Percentiles rank a stretch among this genome's conserved stretches.
phyloP scores from a whole-genome alignment of 371 early-diverging fungal genomes.

The Mucor mucedo region DNA sequence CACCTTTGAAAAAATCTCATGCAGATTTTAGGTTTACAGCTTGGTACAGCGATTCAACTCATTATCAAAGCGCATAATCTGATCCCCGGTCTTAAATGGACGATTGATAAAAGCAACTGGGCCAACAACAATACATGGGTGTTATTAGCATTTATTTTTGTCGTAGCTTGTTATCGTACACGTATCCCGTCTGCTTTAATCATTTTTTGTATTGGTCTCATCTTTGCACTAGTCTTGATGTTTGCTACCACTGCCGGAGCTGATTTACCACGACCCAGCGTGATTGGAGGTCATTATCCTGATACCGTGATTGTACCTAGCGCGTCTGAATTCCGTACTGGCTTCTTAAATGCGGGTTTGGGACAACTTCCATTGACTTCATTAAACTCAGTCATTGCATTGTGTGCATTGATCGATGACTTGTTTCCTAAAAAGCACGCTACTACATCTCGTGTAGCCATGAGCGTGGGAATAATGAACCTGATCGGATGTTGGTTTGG shows the following conservation, averaged over 20 bases:
- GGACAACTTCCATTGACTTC: slow-evolving; percentile 89
- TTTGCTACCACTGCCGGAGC: slow-evolving; percentile 31
- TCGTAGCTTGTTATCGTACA: slow-evolving; percentile 71
- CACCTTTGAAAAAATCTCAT: not conserved
- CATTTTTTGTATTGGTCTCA: slow-evolving; percentile 74
- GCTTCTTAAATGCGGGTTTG: slow-evolving; percentile 81
- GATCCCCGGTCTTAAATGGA: slow-evolving; percentile 40
- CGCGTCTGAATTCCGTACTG: slow-evolving; percentile 67
- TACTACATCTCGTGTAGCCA: slow-evolving; percentile 62
- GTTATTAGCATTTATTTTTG: slow-evolving; percentile 67
- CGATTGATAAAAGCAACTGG: slow-evolving; percentile 56
- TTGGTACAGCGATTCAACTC: slow-evolving; percentile 83
- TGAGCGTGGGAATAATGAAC: slow-evolving; percentile 86
- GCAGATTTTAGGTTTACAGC: slow-evolving; percentile 64
- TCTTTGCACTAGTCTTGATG: slow-evolving; percentile 69
- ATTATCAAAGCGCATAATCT: slow-evolving; percentile 76
- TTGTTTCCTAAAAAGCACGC: slow-evolving; percentile 77
- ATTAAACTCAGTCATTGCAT: slow-evolving; percentile 87
- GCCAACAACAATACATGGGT: slow-evolving; percentile 82
- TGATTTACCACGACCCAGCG: slow-evolving; percentile 37
- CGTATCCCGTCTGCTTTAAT: slow-evolving; percentile 76
- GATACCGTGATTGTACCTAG: slow-evolving; percentile 63
- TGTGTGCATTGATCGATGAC: slow-evolving; percentile 80
- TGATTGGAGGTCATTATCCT: slow-evolving; percentile 67
- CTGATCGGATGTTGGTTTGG: slow-evolving; percentile 87